These are phyloP conservation scores for Aristolochia fimbriata DNA, from an alignment of 164 flowering plant species.

Conservation along the genomic window DNA sequence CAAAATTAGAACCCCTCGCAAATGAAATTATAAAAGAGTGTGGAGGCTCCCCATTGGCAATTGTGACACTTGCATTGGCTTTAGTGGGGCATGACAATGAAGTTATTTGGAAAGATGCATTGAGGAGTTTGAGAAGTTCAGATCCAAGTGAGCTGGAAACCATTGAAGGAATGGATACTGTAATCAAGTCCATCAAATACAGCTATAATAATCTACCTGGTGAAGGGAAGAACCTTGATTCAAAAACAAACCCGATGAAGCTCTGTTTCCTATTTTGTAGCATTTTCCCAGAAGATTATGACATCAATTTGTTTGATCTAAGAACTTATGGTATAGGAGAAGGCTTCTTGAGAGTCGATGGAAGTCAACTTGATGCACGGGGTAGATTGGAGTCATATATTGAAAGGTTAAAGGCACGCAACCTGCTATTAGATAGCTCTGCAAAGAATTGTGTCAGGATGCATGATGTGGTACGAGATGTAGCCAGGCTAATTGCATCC, in stretches of 20 bases:
- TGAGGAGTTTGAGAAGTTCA: not conserved
- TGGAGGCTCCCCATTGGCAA: slow-evolving; percentile 17
- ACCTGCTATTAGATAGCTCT: too few species aligned
- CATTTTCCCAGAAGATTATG: slow-evolving; percentile 5
- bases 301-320: not conserved
- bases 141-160: not conserved
- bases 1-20: not conserved
- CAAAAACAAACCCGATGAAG: too few species aligned
- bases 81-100: not conserved
- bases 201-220: too few species aligned
- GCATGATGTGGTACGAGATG: slow-evolving; percentile 13
- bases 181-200: too few species aligned
- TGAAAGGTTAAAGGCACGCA: too few species aligned
- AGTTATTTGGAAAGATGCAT: slow-evolving; percentile 8
- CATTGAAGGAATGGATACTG: slow-evolving; percentile 1
- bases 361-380: too few species aligned
- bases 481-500: slow-evolving; percentile 3
- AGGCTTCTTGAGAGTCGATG: not conserved
- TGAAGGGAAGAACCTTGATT: not conserved
- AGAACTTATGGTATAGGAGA: slow-evolving; percentile 4
- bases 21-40: slow-evolving; percentile 11
- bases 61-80: slow-evolving; percentile 15
- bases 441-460: slow-evolving; percentile 2
- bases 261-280: slow-evolving; percentile 13
- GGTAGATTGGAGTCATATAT: too few species aligned